Base-by-base conservation (phyloP, 169 alveolate genomes). In the Babesia divergens region DNA sequence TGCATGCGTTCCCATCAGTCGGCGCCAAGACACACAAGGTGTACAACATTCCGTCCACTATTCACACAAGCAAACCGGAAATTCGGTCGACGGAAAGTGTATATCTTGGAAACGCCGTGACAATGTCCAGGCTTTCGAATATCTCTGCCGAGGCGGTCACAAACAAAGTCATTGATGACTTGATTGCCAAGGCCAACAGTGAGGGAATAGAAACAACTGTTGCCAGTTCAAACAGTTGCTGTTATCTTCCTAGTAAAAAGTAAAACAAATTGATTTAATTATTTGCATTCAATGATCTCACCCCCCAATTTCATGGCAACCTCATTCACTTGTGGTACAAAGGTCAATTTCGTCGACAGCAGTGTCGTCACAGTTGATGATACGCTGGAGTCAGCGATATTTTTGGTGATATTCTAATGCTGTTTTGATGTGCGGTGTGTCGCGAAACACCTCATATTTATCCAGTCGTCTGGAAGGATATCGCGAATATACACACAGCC, bases 61-160 rank as follows among this genome's bases (percentile, higher is more conserved):
- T 22, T 8, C 34, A 13, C 16, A 37, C 31, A 13, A 46, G 37
- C 49, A 5, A 18, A 28, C 62, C 20, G 13, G 55, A 47, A 3
- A n/a, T 42, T 4, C 14, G n/a, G n/a, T 14, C 24, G 7, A 56
- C 11, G 20, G 62, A 52, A 20, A 14, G 44, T 5, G 16, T 49
- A 3, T 3, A 16, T 5, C 16, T n/a, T 4, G 31, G 53, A 14
- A 18, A 11, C 4, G 53, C 7, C 51, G 62, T 47, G 54, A 60
- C 37, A 38, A 20, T 77, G 54, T 44, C 56, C 26, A 74, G 67
- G 34, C 46, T 77, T 35, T 81, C 82, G 49, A 67, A 34, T 29
- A 50, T 67, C 50, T 67, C 86, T 34, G 86, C 86, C 8, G 82
- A 67, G 62, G 65, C 80, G 22, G 72, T 82, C 31, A 56, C 86